Conservation (phyloP, 805 yeast species). For the Ogataea pilisensis region DNA sequence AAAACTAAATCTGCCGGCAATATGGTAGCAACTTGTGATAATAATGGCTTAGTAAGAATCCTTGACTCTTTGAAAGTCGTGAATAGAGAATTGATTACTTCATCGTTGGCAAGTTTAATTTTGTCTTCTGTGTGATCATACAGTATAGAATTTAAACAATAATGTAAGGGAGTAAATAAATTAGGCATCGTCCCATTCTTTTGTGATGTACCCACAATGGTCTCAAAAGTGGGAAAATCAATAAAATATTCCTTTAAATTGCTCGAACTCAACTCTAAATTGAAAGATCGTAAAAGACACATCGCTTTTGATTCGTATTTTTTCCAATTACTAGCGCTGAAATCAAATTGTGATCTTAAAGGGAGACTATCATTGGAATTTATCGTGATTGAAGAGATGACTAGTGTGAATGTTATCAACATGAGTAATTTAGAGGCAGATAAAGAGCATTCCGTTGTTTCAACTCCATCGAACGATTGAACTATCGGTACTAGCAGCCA, state of each 20-base stretch:
- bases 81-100: slow-evolving; percentile 2
- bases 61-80: slow-evolving; percentile 26
- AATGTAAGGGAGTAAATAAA: slow-evolving; percentile 41
- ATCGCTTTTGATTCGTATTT: slow-evolving; percentile 42
- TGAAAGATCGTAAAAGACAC: slow-evolving; percentile 46
- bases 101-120: background rate
- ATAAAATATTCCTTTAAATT: slow-evolving; percentile 21
- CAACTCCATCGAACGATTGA: slow-evolving; percentile 40
- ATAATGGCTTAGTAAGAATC: slow-evolving; percentile 34
- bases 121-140: slow-evolving; percentile 7
- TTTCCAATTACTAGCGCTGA: slow-evolving; percentile 34
- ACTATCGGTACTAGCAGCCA: slow-evolving; percentile 35
- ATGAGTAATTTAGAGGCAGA: slow-evolving; percentile 39
- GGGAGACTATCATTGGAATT: slow-evolving; percentile 13
- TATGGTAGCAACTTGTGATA: slow-evolving; percentile 37
- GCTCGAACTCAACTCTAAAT: slow-evolving; percentile 29
- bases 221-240: slow-evolving; percentile 31
- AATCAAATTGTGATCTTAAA: slow-evolving; percentile 16
- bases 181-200: slow-evolving; percentile 35
- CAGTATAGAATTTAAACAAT: slow-evolving; percentile 41
- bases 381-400: slow-evolving; percentile 35
- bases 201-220: slow-evolving; percentile 21
- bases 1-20: slow-evolving; percentile 38
- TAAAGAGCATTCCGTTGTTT: slow-evolving; percentile 34
- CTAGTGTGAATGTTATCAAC: slow-evolving; percentile 46